Conservation (phyloP, 1,284 basidiomycete genomes). For the Irpex lacteus region DNA sequence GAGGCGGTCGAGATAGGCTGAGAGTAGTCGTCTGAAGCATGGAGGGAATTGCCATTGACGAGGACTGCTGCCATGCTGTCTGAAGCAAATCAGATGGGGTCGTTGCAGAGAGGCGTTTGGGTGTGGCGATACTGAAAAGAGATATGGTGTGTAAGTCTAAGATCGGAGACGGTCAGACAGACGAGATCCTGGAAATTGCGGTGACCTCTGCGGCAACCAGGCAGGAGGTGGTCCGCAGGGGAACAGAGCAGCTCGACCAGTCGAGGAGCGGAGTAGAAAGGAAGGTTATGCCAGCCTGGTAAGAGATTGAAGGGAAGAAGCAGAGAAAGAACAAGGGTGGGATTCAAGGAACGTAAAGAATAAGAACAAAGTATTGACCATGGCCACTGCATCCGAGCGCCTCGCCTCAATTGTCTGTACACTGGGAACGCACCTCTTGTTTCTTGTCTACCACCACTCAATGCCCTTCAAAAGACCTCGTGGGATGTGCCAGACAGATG, state of each 20-base stretch:
- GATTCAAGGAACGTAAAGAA: conserved; percentile 8
- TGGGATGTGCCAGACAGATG: neutral
- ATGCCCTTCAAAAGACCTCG: neutral
- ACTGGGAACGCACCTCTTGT: conserved; percentile 6
- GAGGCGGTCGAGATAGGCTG: conserved; percentile 43
- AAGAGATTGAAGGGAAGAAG: conserved; percentile 7
- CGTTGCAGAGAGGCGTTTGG: neutral
- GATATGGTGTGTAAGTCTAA: conserved; percentile 2
- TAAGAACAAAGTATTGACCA: conserved; percentile 6
- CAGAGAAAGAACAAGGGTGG: conserved; percentile 12
- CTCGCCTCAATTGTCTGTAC: conserved; percentile 10
- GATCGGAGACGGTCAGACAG: conserved; percentile 3
- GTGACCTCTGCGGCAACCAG: conserved; percentile 14
- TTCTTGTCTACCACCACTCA: neutral
- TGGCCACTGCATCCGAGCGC: conserved; percentile 10
- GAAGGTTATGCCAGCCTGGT: conserved; percentile 7
- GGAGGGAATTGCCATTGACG: conserved; percentile 35
- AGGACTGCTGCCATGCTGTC: conserved; percentile 39
- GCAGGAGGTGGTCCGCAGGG: conserved; percentile 4
- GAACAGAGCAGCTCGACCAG: conserved; percentile 12
- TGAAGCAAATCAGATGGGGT: conserved; percentile 8
- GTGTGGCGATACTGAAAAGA: conserved; percentile 1
- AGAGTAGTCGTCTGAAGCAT: conserved; percentile 33
- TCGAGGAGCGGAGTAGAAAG: neutral
- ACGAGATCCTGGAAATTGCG: neutral